Base-by-base conservation (phyloP, 139 green algal species). In the Ulvella scutata region DNA sequence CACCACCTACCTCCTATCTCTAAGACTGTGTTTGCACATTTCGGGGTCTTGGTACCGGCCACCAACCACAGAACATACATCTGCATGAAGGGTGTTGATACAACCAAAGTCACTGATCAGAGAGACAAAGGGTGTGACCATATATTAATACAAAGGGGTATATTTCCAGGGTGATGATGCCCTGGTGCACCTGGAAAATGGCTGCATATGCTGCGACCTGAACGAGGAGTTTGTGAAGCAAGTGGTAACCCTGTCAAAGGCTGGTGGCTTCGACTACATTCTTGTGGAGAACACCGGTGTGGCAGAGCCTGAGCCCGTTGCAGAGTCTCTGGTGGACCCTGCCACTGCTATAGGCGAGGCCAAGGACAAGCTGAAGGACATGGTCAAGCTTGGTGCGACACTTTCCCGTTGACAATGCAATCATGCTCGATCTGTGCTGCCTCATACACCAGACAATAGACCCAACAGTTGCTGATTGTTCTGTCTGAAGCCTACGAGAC, bases 191-290 rank as follows among this genome's bases (percentile, higher is more conserved):
- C 43, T 86, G 43, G 77, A 82, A 44, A 96, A 96, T 80, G 91
- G 91, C 7, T 96, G 91, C 85, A 91, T 96, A 76, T 96, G 91
- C 83, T 96, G 91, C 81, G 92, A 88, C 34, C 80, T 96, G 43
- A 75, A 87, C 0, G 82, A 84, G 3, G 89, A 95, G 77, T 81
- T 96, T 34, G 73, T 96, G 33, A 44, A 84, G 62, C 81, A 87
- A 43, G 75, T 96, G 2, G 74, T 79, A 7, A 36, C 62, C 9
- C 78, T 95, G 59, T 85, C 84, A 3, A 33, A 67, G 21, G 38
- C 76, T 10, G 81, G 75, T 2, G 33, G 21, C 20, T 94, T 91
- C 61, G 90, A 96, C 43, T 86, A 90, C 62, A 80, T 95, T 31
- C 61, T 96, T 10, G 82, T 96, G 6, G 90, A 96, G 80, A 87